Base-by-base conservation (phyloP, 2,329 filamentous ascomycete genomes). In the Neopestalotiopsis sp. region DNA sequence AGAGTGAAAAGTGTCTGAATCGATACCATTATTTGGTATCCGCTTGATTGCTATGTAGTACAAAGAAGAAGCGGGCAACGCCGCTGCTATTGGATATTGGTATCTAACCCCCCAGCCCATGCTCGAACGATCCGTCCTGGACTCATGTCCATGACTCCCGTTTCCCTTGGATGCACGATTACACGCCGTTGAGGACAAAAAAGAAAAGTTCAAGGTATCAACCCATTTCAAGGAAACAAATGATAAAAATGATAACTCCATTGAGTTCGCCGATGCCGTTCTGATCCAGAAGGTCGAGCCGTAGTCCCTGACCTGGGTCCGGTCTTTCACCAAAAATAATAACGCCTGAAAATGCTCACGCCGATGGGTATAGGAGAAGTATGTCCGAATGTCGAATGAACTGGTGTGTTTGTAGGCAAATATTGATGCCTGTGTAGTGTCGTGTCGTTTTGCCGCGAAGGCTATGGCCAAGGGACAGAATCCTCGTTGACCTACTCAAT, bases 301-400 rank as follows among this genome's bases (percentile, higher is more conserved):
- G 49, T 30, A 13, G 57, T 49, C 34, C 20, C 14, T 34, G 9
- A 28, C 56, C 24, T n/a, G 20, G 28, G n/a, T 56, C 34, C 66
- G 40, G 45, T n/a, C 58, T 38, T 58, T 60, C 42, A 62, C 59
- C 59, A 17, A 40, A 52, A 70, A 67, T 67, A 70, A 67, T 67
- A 77, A 78, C 76, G 74, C 76, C 71, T 70, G 75, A 71, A 78
- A 78, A 78, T 78, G 75, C 75, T 72, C 56, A 69, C 68, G 32
- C 68, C 69, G 42, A 64, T 38, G 68, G 40, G 57, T 60, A 32
- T 69, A 57, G 57, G 61, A 45, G 61, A 62, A 49, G 67, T 69
- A 57, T 67, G 57, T 67, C 17, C 49, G 45, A 66, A 38, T 58
- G 45, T 52, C 24, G 24, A 24, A 40, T 38, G 20, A 28, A 28